Evolutionary conservation across 352 stramenopile species (phyloP).

Genomic region (Phytophthora pseudosyringae): DNA sequence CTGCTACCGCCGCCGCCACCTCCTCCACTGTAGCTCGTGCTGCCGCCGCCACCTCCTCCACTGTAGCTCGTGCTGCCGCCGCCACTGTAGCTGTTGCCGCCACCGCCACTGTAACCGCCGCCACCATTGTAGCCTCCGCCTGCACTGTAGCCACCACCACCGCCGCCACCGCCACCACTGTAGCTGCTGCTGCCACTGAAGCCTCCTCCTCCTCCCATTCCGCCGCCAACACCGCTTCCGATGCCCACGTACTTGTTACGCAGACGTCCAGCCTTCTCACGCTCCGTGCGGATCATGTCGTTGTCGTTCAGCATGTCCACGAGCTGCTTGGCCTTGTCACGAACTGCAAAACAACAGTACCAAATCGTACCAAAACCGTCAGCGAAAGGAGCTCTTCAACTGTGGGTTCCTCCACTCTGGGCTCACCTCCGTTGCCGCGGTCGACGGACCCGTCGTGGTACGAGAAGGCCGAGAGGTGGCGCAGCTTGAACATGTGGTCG

Average conservation of each 20-base stretch:
- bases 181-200: slow-evolving; percentile 49
- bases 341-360: slow-evolving; percentile 51
- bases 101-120: slow-evolving; percentile 44
- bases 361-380: too few relatives aligned
- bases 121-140: slow-evolving; percentile 45
- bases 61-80: slow-evolving; percentile 49
- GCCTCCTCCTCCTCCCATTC: slow-evolving; percentile 36
- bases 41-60: slow-evolving; percentile 44
- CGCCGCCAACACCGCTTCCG: slow-evolving; percentile 57
- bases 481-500: slow-evolving; percentile 94
- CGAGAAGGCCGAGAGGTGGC: slow-evolving; percentile 87
- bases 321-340: slow-evolving; percentile 91
- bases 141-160: slow-evolving; percentile 47
- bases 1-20: slow-evolving; percentile 43
- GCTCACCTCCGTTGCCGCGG: slow-evolving; percentile 81
- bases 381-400: slow-evolving; percentile 17
- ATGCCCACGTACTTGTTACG: slow-evolving; percentile 92
- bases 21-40: slow-evolving; percentile 42
- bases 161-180: slow-evolving; percentile 45
- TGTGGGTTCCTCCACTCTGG: not conserved
- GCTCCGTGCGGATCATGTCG: slow-evolving; percentile 87
- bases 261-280: slow-evolving; percentile 85
- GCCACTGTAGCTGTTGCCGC: slow-evolving; percentile 46
- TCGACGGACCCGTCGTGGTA: slow-evolving; percentile 89
- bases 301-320: slow-evolving; percentile 90